Evolutionary conservation across 2,329 filamentous ascomycete species (phyloP).

Genomic region (Claviceps arundinis): DNA sequence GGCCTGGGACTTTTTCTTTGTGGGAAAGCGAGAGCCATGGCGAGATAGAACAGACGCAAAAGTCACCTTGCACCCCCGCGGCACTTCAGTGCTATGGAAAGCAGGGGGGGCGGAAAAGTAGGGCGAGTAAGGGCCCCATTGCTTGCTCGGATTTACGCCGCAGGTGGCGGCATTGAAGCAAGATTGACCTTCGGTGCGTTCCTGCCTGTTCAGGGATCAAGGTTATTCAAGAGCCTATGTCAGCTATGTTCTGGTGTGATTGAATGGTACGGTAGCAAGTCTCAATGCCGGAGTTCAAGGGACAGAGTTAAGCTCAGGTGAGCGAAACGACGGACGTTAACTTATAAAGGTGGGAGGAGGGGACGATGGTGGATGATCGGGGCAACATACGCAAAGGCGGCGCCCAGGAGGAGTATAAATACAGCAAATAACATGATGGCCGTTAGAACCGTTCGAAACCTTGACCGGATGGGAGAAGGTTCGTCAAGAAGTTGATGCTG

Average conservation of each 20-base stretch:
- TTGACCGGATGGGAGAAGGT: constrained; percentile 2
- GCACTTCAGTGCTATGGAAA: constrained; percentile 44
- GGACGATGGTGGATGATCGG: neutral
- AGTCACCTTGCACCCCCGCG: constrained; percentile 56
- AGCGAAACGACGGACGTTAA: too few species aligned
- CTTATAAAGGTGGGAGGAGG: neutral
- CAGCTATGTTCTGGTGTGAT: neutral
- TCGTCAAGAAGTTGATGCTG: neutral
- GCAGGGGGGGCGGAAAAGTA: constrained; percentile 62
- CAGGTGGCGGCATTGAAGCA: constrained; percentile 26
- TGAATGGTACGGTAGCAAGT: neutral
- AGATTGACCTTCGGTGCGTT: constrained; percentile 2
- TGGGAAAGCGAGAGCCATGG: constrained; percentile 76
- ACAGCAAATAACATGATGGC: constrained; percentile 7
- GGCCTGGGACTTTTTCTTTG: constrained; percentile 45
- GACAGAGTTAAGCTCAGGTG: too few species aligned
- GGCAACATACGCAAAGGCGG: constrained; percentile 9
- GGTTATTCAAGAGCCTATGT: neutral
- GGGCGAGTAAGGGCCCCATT: constrained; percentile 69
- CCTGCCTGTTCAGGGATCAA: neutral
- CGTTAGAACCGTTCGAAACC: constrained; percentile 8
- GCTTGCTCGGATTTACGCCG: constrained; percentile 45
- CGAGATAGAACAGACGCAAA: constrained; percentile 74
- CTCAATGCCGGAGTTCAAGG: too few species aligned
- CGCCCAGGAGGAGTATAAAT: constrained; percentile 7